Conservation (phyloP, 345 rosid species). For the Aquilaria yunnanensis region DNA sequence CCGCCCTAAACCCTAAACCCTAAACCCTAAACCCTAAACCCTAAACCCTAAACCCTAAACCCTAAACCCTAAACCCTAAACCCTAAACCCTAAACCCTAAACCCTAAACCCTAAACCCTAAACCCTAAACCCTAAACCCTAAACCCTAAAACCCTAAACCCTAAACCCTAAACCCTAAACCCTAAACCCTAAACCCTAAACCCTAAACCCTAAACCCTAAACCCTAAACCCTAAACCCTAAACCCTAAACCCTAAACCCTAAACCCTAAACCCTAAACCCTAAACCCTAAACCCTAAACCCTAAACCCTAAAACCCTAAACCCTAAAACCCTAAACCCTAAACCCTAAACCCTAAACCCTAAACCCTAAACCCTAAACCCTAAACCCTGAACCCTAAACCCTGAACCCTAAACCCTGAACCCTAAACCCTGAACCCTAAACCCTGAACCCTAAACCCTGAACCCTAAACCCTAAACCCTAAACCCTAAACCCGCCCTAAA, state of each 20-base stretch:
- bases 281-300: slow-evolving; percentile 20
- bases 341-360: slow-evolving; percentile 10
- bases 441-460: neutral
- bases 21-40: slow-evolving; percentile 19
- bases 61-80: neutral
- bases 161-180: slow-evolving; percentile 8
- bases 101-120: slow-evolving; percentile 12
- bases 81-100: slow-evolving; percentile 20
- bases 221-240: slow-evolving; percentile 18
- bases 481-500: too few relatives aligned
- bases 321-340: slow-evolving; percentile 12
- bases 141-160: slow-evolving; percentile 10
- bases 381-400: neutral
- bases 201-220: slow-evolving; percentile 19
- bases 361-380: slow-evolving; percentile 10
- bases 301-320: neutral
- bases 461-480: neutral
- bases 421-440: too few relatives aligned
- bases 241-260: slow-evolving; percentile 23
- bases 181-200: slow-evolving; percentile 6
- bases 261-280: slow-evolving; percentile 27
- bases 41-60: slow-evolving; percentile 1
- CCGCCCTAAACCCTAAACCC: too few relatives aligned
- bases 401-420: too few relatives aligned
- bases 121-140: slow-evolving; percentile 11